Evolutionary conservation across 306 rosid genomes (phyloP).

Genomic region (Corylus avellana): DNA sequence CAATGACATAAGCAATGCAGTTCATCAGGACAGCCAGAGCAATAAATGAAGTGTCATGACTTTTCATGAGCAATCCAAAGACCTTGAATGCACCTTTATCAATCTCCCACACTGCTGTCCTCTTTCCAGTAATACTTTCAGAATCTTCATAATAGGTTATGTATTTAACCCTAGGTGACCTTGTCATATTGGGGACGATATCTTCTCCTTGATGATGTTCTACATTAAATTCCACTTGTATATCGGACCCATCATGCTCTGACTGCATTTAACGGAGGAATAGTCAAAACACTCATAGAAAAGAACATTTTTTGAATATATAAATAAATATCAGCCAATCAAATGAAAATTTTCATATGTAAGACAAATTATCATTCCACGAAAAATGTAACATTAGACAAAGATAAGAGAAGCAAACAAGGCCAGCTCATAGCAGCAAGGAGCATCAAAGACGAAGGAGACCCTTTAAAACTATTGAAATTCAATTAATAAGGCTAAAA

Average conservation of each 20-base stretch:
- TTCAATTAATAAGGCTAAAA: slow-evolving; percentile 11
- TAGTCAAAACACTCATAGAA: slow-evolving; percentile 15
- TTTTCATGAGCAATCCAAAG: slow-evolving; percentile 25
- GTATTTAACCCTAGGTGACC: slow-evolving; percentile 70
- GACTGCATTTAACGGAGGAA: slow-evolving; percentile 50
- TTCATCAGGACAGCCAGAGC: not conserved
- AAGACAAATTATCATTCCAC: slow-evolving; percentile 6
- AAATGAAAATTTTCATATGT: not conserved
- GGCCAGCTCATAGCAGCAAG: slow-evolving; percentile 12
- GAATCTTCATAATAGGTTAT: slow-evolving; percentile 93
- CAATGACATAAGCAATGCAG: not conserved
- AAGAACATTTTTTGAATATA: not conserved
- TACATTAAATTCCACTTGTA: slow-evolving; percentile 76
- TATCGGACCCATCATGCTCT: slow-evolving; percentile 94
- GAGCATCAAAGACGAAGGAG: slow-evolving; percentile 27
- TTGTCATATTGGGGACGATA: slow-evolving; percentile 79
- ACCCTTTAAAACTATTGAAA: slow-evolving; percentile 7
- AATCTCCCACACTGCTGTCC: slow-evolving; percentile 97
- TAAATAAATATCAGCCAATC: not conserved
- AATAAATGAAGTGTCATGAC: not conserved
- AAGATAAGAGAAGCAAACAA: slow-evolving; percentile 16
- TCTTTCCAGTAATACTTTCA: slow-evolving; percentile 82
- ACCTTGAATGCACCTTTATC: slow-evolving; percentile 73
- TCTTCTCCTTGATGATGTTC: slow-evolving; percentile 70
- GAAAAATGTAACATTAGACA: slow-evolving; percentile 18